Percentiles rank a stretch among this genome's conserved stretches.
Conservation (phyloP, 352 stramenopile species). For the Phytophthora pluvialis region DNA sequence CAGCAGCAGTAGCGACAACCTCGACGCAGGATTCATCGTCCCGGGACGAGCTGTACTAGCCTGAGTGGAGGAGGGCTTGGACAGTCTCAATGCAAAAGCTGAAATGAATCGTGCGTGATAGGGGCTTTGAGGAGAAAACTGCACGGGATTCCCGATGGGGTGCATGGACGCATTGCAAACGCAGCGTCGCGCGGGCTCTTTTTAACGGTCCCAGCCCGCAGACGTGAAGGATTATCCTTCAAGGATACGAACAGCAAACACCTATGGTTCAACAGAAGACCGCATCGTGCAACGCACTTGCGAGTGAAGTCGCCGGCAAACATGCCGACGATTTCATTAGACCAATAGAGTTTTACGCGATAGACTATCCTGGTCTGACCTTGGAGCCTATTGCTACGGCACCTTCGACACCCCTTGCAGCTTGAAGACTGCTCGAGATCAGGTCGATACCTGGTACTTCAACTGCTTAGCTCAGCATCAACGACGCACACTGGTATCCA, state of each 20-base stretch:
- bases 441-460: slow-evolving; percentile 1
- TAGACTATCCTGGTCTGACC: slow-evolving; percentile 14
- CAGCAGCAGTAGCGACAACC: slow-evolving; percentile 9
- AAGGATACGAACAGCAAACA: slow-evolving; percentile 30
- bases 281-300: not conserved
- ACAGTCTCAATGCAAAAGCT: slow-evolving; percentile 9
- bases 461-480: not conserved
- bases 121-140: slow-evolving; percentile 16
- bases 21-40: slow-evolving; percentile 10
- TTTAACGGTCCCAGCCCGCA: slow-evolving; percentile 12
- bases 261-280: not conserved
- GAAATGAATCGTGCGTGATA: slow-evolving; percentile 14
- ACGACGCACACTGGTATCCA: too few relatives aligned
- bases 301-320: not conserved
- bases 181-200: slow-evolving; percentile 14
- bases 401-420: not conserved
- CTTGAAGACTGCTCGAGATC: slow-evolving; percentile 1
- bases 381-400: not conserved
- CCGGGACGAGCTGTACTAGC: not conserved
- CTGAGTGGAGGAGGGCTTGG: not conserved
- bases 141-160: slow-evolving; percentile 18
- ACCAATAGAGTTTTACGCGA: slow-evolving; percentile 12
- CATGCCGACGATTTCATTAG: not conserved
- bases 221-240: too few relatives aligned
- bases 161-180: slow-evolving; percentile 33